Base-by-base conservation (phyloP, 441 rosid species). In the Arabidopsis lyrata region DNA sequence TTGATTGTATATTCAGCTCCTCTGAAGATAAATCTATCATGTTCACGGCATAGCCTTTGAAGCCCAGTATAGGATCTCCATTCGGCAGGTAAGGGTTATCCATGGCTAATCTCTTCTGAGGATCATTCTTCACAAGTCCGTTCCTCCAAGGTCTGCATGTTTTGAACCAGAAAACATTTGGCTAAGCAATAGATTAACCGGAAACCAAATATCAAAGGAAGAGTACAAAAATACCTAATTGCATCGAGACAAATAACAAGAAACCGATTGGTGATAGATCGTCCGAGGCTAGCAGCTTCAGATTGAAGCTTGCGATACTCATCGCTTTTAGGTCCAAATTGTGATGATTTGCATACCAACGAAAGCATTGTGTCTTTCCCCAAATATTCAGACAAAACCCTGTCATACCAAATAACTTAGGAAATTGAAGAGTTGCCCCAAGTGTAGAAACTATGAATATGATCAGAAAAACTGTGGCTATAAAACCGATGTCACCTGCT, bases 331-430 rank as follows among this genome's bases (percentile, higher is more conserved):
- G 62, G 70, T 18, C 63, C 70, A 77, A 82, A 84, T 15, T 35
- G 55, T 77, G 85, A 77, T 11, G 96, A 83, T 79, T 79, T 83
- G 78, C 89, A 87, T n/a, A 88, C 93, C 38, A 87, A 62, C n/a
- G 89, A 89, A 5, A 88, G 85, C 96, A 88, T 87, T 72, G 84
- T 84, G 70, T 85, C 91, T 83, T 85, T 82, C 12, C 91, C 93
- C 71, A 88, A 73, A 77, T 82, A 88, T 72, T 80, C 88, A 2
- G 90, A 86, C 66, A 92, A 77, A 53, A 84, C 78, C 78, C 96
- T 92, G 55, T 70, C n/a, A 62, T 2, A 56, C n/a, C 31, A 63
- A 45, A 55, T 10, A 36, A 38, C 29, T 13, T 55, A 31, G 15
- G 44, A 53, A 52, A 61, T 5, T 57, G 5, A 41, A 29, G 63